Evolutionary conservation across 139 green algal genomes (phyloP), one percentile per base, ranked within the genome.

Genomic region (Chlamydomonas urium): DNA sequence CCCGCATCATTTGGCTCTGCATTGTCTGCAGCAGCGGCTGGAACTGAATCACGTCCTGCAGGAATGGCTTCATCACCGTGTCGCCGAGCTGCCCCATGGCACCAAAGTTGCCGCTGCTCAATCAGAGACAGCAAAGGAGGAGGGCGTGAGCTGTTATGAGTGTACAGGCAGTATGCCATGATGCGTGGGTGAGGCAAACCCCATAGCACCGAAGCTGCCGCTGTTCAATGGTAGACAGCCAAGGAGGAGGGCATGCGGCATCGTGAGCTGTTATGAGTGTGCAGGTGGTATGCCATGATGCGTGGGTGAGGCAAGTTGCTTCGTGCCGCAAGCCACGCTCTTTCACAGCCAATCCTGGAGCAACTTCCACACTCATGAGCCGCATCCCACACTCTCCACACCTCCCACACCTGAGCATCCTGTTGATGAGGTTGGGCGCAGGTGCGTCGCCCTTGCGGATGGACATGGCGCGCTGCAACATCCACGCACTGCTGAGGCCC

Each of bases 391-490:
- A 1, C 56, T 24, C 17, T 33, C 19, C 3, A 2, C 34, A 29
- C 17, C 65, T 34, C 58, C n/a, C n/a, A n/a, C n/a, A 78, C 58
- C 71, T 45, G 26, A 93, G 74, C 76, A 93, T 87, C 17, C 73
- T 74, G 67, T 94, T 96, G 70, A 96, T 93, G 42, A 94, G 92
- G 38, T 88, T 38, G 19, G 62, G 59, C 10, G 29, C 32, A 19
- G 37, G 72, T 47, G 3, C 38, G 24, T 75, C 77, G 2, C 53
- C 72, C 1, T 72, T 58, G 19, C 76, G 79, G 35, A 93, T 82
- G 23, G 72, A 90, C 93, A 98, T 98, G 17, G 91, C 89, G 0
- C 85, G 82, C 82, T 98, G 93, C 70, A 96, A 81, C 83, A 96
- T 93, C 86, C 87, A 93, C 5, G 86, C 83, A 28, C 73, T 76